A percentile compares a stretch with the other conserved stretches of the same genome.
Evolutionary conservation across 1,284 basidiomycete genomes (phyloP).

Genomic region (Ganoderma lingzhi): DNA sequence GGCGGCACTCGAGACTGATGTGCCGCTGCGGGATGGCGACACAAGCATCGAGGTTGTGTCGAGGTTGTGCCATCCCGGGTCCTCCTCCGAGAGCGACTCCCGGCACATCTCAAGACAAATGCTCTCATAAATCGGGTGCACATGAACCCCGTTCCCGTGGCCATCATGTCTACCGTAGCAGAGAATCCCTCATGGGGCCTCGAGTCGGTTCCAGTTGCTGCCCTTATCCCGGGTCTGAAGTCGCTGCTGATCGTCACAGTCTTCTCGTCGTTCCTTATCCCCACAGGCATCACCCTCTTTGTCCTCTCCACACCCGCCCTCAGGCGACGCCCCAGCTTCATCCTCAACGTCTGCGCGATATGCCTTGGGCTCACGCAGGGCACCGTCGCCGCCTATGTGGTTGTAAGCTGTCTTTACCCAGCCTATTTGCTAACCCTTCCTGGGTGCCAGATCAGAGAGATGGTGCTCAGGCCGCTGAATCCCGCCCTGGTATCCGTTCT

Average conservation of each 20-base stretch:
- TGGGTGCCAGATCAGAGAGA: not conserved
- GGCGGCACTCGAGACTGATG: not conserved
- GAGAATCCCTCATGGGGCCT: not conserved
- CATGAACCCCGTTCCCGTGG: not conserved
- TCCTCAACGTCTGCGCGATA: constrained; percentile 37
- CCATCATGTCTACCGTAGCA: not conserved
- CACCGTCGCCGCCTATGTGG: constrained; percentile 9
- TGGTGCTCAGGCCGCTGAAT: not conserved
- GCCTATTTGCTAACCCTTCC: not conserved
- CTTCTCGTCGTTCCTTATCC: constrained; percentile 28
- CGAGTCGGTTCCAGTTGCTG: not conserved
- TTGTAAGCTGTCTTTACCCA: not conserved
- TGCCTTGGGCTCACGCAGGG: constrained; percentile 26
- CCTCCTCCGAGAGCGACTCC: not conserved
- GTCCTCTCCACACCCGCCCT: constrained; percentile 34
- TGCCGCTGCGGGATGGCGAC: not conserved
- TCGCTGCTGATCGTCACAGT: constrained; percentile 28
- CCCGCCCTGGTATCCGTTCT: not conserved
- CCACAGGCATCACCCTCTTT: constrained; percentile 34
- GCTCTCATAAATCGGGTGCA: not conserved
- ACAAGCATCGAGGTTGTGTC: too few species aligned
- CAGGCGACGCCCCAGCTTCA: constrained; percentile 37
- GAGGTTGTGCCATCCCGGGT: not conserved
- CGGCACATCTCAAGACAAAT: not conserved
- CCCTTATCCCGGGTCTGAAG: not conserved